Conservation (phyloP, 768 basidiomycete species). For the Serpula lacrymans region DNA sequence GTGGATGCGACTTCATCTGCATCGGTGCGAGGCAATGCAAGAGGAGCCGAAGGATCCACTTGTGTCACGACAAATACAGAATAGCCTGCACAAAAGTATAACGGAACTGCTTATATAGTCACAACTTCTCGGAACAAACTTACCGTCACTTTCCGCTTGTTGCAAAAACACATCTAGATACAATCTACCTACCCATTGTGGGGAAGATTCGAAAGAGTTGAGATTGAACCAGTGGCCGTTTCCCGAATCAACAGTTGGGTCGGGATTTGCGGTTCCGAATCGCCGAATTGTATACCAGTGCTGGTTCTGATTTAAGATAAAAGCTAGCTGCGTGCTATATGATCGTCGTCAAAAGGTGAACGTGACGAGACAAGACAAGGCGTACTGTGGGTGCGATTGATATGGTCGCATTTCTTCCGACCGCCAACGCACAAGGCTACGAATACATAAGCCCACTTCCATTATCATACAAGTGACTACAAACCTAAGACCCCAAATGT, state of each 20-base stretch:
- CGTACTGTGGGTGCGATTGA: constrained; percentile 76
- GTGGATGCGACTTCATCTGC: constrained; percentile 70
- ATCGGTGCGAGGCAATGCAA: constrained; percentile 59
- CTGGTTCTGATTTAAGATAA: constrained; percentile 80
- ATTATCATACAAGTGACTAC: constrained; percentile 14
- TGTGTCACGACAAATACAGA: constrained; percentile 77
- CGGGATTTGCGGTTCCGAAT: constrained; percentile 53
- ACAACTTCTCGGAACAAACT: constrained; percentile 9
- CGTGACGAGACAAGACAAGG: constrained; percentile 6
- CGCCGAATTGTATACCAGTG: constrained; percentile 90
- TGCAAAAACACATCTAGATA: constrained; percentile 86
- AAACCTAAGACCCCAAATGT: constrained; percentile 81
- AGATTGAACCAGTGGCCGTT: constrained; percentile 86
- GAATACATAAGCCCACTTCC: constrained; percentile 7
- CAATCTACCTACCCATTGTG: constrained; percentile 80
- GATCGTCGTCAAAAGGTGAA: constrained; percentile 8
- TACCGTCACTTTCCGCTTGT: constrained; percentile 84
- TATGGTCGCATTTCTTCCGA: constrained; percentile 76
- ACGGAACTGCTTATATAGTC: too few species aligned
- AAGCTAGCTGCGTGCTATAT: constrained; percentile 73
- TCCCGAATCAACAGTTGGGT: constrained; percentile 35
- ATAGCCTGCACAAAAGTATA: constrained; percentile 52
- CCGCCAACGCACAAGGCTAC: constrained; percentile 80
- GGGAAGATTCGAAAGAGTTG: constrained; percentile 65
- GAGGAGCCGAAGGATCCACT: constrained; percentile 48